These are phyloP conservation scores for Capronia americana DNA, from an alignment of 2,329 filamentous ascomycete genomes.

Conservation along the genomic window DNA sequence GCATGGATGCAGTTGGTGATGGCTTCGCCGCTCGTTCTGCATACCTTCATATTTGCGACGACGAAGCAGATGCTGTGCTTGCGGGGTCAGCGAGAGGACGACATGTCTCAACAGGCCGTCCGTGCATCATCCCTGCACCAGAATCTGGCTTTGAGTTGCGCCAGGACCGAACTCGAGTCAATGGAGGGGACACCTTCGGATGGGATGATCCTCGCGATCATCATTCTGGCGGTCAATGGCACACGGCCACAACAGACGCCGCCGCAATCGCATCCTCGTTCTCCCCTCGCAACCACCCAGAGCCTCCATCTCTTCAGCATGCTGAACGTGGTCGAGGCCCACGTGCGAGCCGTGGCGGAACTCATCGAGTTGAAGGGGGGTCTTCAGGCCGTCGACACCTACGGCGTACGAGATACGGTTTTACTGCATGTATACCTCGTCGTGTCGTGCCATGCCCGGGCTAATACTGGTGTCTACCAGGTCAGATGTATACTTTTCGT, in stretches of 20 bases:
- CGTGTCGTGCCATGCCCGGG: not conserved
- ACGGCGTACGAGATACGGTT: conserved; percentile 15
- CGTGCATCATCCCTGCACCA: conserved; percentile 4
- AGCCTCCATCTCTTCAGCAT: conserved; percentile 15
- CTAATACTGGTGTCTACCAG: not conserved
- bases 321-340: conserved; percentile 13
- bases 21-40: conserved; percentile 15
- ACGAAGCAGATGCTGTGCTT: conserved; percentile 18
- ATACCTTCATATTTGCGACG: conserved; percentile 21
- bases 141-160: conserved; percentile 1
- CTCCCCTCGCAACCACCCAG: conserved; percentile 10
- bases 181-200: conserved; percentile 8
- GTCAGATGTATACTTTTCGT: conserved; percentile 10
- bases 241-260: conserved; percentile 5
- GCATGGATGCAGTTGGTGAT: conserved; percentile 16
- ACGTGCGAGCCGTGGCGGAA: conserved; percentile 5
- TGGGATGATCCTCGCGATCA: conserved; percentile 10
- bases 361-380: conserved; percentile 16
- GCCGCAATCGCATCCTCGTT: conserved; percentile 6
- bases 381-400: conserved; percentile 8
- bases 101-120: conserved; percentile 15
- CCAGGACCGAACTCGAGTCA: not conserved
- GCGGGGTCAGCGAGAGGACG: conserved; percentile 10
- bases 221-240: conserved; percentile 14
- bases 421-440: not conserved